phyloP scores from a whole-genome alignment of 805 yeast genomes.

The Wickerhamiella azyma region DNA sequence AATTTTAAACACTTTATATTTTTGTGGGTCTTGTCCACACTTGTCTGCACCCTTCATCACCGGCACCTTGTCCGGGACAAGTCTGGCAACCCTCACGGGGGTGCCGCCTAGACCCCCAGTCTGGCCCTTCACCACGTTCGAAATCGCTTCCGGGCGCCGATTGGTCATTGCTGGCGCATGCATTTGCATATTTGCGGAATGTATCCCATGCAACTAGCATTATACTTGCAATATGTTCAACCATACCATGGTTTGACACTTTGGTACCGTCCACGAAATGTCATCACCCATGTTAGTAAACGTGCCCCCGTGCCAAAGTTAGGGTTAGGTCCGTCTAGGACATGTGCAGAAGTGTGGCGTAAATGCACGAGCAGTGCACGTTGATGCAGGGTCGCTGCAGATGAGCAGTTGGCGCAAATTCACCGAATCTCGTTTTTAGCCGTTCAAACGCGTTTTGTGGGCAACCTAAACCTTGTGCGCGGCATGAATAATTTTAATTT shows the following conservation, averaged over 20 bases:
- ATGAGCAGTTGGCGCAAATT: too few species aligned
- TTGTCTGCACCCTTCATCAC: not conserved
- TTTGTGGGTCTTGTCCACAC: not conserved
- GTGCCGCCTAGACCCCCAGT: not conserved
- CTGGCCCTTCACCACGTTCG: not conserved
- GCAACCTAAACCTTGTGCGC: too few species aligned
- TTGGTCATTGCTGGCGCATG: slow-evolving; percentile 6
- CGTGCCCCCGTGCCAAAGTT: slow-evolving; percentile 4
- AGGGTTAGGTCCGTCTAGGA: not conserved
- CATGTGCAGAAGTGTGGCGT: slow-evolving; percentile 2
- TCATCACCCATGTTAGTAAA: not conserved
- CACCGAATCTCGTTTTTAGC: not conserved
- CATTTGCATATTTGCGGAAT: slow-evolving; percentile 5
- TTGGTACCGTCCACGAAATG: slow-evolving; percentile 1
- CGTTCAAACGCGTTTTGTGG: not conserved
- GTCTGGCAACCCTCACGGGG: not conserved
- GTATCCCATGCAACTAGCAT: not conserved
- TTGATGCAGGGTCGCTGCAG: not conserved
- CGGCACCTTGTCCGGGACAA: not conserved
- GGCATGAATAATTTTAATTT: too few species aligned
- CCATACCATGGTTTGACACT: slow-evolving; percentile 6
- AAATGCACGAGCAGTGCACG: not conserved
- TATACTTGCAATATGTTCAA: slow-evolving; percentile 4
- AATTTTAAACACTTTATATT: too few species aligned
- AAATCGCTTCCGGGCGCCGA: not conserved